These are phyloP conservation scores for Biscutella auriculata DNA, from an alignment of 441 rosid genomes.

Conservation along the genomic window DNA sequence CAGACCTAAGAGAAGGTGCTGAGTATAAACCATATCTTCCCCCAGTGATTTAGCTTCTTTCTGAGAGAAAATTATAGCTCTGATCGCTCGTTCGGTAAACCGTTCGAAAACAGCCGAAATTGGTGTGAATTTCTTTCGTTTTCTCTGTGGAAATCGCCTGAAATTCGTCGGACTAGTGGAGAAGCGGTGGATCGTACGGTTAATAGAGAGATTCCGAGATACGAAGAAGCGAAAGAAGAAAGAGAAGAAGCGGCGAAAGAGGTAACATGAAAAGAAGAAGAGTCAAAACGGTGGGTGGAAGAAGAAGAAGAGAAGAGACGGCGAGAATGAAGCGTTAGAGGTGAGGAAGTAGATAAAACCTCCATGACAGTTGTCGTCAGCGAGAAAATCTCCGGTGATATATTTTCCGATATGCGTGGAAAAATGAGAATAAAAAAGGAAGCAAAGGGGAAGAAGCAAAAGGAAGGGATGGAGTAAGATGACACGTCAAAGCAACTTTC, in stretches of 20 bases:
- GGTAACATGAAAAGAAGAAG: constrained; percentile 12
- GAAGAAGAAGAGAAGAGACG: constrained; percentile 22
- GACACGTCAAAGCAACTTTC: constrained; percentile 43
- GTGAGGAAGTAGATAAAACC: constrained; percentile 44
- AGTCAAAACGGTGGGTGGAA: too few species aligned
- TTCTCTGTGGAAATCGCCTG: constrained; percentile 8
- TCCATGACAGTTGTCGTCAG: constrained; percentile 29
- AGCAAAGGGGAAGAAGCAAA: constrained; percentile 23
- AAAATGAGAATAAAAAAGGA: background rate
- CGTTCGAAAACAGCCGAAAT: constrained; percentile 71
- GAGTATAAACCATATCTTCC: constrained; percentile 63
- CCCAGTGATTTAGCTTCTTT: constrained; percentile 62
- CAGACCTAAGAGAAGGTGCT: constrained; percentile 65
- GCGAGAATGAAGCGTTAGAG: constrained; percentile 43
- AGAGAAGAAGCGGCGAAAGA: constrained; percentile 18
- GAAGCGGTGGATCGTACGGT: constrained; percentile 16
- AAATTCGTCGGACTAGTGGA: constrained; percentile 7
- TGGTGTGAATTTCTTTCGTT: constrained; percentile 34
- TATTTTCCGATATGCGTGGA: background rate
- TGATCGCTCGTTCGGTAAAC: constrained; percentile 75
- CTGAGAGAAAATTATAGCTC: constrained; percentile 65
- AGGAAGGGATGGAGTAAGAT: constrained; percentile 31
- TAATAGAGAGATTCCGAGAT: constrained; percentile 27
- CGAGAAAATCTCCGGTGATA: constrained; percentile 8
- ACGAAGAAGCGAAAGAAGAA: constrained; percentile 39